A percentile compares a stretch with the other conserved stretches of the same genome.
Conservation (phyloP, 164 flowering plant genomes). For the Magnolia kwangsiensis region DNA sequence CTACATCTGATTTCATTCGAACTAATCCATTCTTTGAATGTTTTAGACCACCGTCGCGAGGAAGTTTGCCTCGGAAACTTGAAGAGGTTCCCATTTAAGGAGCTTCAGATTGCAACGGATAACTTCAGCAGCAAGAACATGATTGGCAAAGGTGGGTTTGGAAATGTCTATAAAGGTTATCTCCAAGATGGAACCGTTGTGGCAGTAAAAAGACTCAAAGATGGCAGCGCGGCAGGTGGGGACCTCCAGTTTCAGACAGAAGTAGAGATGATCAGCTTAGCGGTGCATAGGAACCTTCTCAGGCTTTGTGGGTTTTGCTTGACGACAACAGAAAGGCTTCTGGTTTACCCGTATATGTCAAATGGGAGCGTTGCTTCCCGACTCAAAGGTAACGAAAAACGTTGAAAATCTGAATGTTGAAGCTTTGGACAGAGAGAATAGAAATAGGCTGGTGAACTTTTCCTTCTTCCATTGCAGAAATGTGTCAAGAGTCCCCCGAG, state of each 20-base stretch:
- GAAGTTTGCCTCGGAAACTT: constrained; percentile 67
- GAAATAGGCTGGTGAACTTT: background rate
- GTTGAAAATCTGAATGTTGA: background rate
- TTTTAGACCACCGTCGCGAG: constrained; percentile 47
- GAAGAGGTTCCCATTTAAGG: constrained; percentile 67
- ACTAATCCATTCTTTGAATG: background rate
- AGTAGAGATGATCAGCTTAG: constrained; percentile 78
- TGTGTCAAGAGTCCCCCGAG: too few relatives aligned
- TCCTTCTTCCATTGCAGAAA: background rate
- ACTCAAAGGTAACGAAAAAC: constrained; percentile 46
- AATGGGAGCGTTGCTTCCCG: constrained; percentile 82
- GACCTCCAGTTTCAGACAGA: constrained; percentile 79
- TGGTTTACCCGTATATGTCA: constrained; percentile 76
- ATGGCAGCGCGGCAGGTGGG: constrained; percentile 64
- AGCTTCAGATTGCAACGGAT: constrained; percentile 63
- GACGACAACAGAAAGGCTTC: constrained; percentile 57
- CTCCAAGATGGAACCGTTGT: constrained; percentile 64
- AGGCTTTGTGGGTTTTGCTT: constrained; percentile 65
- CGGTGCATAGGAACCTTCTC: constrained; percentile 74
- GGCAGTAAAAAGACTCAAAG: constrained; percentile 78
- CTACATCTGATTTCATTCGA: background rate
- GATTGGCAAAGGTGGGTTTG: constrained; percentile 78
- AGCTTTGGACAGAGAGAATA: background rate
- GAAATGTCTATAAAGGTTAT: constrained; percentile 67
- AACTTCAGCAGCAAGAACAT: constrained; percentile 71